Base-by-base conservation (phyloP, 306 rosid genomes). In the Corylus americana region DNA sequence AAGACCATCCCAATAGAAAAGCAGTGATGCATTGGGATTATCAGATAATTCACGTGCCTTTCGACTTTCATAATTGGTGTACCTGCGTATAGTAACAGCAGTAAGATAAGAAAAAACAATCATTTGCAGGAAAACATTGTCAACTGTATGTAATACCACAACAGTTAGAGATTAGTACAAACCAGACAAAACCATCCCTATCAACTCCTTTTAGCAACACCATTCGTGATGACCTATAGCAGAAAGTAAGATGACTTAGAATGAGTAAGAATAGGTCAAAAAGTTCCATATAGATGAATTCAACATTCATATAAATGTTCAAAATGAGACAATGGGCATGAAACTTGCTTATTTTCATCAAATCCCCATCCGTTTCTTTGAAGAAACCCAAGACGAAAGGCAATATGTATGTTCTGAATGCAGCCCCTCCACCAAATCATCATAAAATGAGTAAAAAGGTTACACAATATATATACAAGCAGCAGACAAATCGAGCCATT, bases 101-200 rank as follows among this genome's bases (percentile, higher is more conserved):
- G 76, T 37, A 55, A 79, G 55, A 83, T 78, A 79, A 29, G 64
- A 83, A 80, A 71, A 78, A 67, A 63, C 12, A 66, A 78, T 48
- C 63, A 86, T 73, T 74, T 64, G 4, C 70, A 39, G 31, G 69
- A 77, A 31, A 83, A 67, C 51, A 71, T 29, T 13, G 71, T 39
- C 51, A 81, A 17, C 7, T 13, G 66, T 14, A 77, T 78, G 81
- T 61, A 53, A 74, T 78, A 70, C 70, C 53, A 53, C 17, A 77
- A 44, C 16, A 71, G 78, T 59, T 80, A 54, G 14, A 74, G 73
- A 78, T 39, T 18, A 54, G 8, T 69, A 89, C 99, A 78, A 59
- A 95, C 98, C 99, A 95, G 77, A 95, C 94, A 91, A 95, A 95
- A 68, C 99, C 96, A 37, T 85, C 91, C 82, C 90, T 88, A 75